Percentiles rank a stretch among this genome's conserved stretches.
phyloP scores from a whole-genome alignment of 2,329 filamentous ascomycete genomes.

The Bipolaris bicolor region DNA sequence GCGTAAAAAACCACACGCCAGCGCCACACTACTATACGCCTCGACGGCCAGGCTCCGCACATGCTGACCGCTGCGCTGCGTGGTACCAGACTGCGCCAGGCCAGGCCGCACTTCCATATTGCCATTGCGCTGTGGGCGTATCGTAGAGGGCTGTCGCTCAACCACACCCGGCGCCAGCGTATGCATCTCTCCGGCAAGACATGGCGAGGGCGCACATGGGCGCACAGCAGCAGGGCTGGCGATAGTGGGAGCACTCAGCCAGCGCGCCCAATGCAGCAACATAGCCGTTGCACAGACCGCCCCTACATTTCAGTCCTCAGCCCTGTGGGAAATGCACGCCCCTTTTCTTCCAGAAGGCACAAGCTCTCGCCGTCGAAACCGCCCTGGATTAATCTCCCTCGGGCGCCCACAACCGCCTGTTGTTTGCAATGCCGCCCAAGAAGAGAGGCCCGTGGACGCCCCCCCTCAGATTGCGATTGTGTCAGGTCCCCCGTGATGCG shows the following conservation, averaged over 20 bases:
- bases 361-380: slow-evolving; percentile 4
- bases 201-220: slow-evolving; percentile 16
- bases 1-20: too few relatives aligned
- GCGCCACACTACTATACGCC: too few relatives aligned
- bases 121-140: slow-evolving; percentile 4
- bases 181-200: slow-evolving; percentile 28
- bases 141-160: slow-evolving; percentile 17
- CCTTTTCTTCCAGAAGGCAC: slow-evolving; percentile 11
- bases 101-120: slow-evolving; percentile 11
- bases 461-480: slow-evolving; percentile 20
- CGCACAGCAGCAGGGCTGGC: slow-evolving; percentile 15
- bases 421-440: slow-evolving; percentile 6
- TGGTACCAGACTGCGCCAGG: slow-evolving; percentile 20
- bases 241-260: slow-evolving; percentile 21
- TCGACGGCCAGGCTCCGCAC: slow-evolving; percentile 5
- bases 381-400: slow-evolving; percentile 9
- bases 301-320: slow-evolving; percentile 13
- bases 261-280: slow-evolving; percentile 19
- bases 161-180: slow-evolving; percentile 22
- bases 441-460: background rate
- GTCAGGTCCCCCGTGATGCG: slow-evolving; percentile 15
- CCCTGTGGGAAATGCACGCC: slow-evolving; percentile 13
- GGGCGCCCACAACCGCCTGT: slow-evolving; percentile 9
- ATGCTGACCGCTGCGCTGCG: slow-evolving; percentile 19
- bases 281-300: slow-evolving; percentile 24